Evolutionary conservation across 2,329 filamentous ascomycete genomes (phyloP).

Genomic region (Neocatenulostroma microsporum): DNA sequence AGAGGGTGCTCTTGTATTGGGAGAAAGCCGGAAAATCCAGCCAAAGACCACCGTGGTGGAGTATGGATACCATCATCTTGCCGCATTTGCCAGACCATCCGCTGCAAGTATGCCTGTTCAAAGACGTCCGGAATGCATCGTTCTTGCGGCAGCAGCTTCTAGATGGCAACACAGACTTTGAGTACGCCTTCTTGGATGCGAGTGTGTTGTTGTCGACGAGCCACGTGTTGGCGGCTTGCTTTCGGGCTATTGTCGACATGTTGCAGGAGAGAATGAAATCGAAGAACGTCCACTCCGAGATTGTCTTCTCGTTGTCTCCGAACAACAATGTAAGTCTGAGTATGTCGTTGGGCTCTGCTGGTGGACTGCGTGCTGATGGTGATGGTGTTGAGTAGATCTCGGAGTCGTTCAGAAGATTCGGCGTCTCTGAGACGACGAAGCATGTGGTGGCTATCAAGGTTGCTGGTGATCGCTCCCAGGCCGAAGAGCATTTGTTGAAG

Average conservation of each 20-base stretch:
- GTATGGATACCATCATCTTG: constrained; percentile 59
- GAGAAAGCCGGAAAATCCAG: no score
- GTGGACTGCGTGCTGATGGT: constrained; percentile 3
- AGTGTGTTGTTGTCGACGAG: constrained; percentile 62
- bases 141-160: constrained; percentile 78
- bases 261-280: constrained; percentile 59
- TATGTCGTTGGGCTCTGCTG: not conserved
- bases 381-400: constrained; percentile 57
- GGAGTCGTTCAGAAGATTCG: constrained; percentile 83
- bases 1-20: no score
- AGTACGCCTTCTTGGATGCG: constrained; percentile 91
- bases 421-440: constrained; percentile 63
- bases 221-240: constrained; percentile 68
- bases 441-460: constrained; percentile 78
- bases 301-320: constrained; percentile 69
- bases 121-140: constrained; percentile 64
- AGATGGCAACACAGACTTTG: constrained; percentile 73
- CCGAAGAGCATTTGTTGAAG: constrained; percentile 53
- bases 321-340: constrained; percentile 65
- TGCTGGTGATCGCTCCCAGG: constrained; percentile 35
- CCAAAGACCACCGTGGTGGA: no score
- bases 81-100: constrained; percentile 65
- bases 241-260: constrained; percentile 64
- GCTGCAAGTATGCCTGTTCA: constrained; percentile 69
- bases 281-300: constrained; percentile 81